Conservation (phyloP, 2,329 filamentous ascomycete genomes). For the Diaporthe ilicicola region DNA sequence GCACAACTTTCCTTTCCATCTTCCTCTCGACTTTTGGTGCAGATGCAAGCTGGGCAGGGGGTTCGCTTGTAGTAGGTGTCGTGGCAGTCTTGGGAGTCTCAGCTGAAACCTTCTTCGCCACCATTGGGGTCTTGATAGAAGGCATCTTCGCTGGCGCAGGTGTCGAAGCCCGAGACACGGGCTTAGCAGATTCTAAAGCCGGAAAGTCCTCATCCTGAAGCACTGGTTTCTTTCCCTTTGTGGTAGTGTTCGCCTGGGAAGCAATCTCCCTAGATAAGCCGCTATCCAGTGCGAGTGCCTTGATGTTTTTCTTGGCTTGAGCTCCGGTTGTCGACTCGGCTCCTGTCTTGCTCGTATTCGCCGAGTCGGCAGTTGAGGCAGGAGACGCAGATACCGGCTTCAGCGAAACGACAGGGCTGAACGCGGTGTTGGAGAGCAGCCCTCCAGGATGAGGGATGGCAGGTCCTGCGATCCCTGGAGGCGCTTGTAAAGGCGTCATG, state of each 20-base stretch:
- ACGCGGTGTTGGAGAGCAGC: constrained; percentile 34
- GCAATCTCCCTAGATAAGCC: constrained; percentile 57
- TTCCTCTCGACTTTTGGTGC: constrained; percentile 39
- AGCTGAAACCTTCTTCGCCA: constrained; percentile 43
- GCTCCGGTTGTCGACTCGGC: constrained; percentile 34
- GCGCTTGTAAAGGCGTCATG: constrained; percentile 30
- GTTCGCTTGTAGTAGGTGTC: constrained; percentile 14
- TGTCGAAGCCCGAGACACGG: constrained; percentile 36
- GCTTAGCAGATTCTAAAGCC: constrained; percentile 58
- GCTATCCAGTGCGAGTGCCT: constrained; percentile 54
- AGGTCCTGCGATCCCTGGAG: constrained; percentile 33
- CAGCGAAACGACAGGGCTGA: constrained; percentile 43
- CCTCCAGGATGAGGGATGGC: constrained; percentile 21
- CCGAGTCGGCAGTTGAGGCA: constrained; percentile 36
- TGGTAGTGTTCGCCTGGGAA: constrained; percentile 43
- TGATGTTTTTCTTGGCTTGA: constrained; percentile 45
- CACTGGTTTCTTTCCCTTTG: constrained; percentile 44
- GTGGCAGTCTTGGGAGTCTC: constrained; percentile 34
- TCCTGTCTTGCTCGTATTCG: constrained; percentile 35
- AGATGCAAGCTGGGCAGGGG: background rate
- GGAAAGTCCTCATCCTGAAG: constrained; percentile 72
- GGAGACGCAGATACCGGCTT: constrained; percentile 41
- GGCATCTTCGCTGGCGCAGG: constrained; percentile 45
- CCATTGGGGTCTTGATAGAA: constrained; percentile 43
- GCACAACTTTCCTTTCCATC: constrained; percentile 47